Percentiles rank a stretch among this genome's conserved stretches.
phyloP scores from a whole-genome alignment of 805 yeast species.

The Metschnikowia lochheadii region DNA sequence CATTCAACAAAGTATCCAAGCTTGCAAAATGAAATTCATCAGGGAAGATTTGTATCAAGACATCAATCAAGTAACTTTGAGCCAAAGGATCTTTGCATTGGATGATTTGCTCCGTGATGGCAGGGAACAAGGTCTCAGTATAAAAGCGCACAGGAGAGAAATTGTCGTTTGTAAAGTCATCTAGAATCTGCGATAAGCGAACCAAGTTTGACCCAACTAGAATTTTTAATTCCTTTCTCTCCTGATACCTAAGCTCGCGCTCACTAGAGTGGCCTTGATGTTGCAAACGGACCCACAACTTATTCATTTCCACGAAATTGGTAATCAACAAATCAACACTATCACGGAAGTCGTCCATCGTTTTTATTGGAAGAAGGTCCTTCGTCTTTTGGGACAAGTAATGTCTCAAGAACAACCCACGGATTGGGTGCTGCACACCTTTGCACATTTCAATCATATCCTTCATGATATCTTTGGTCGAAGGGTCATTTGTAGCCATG shows the following conservation, averaged over 20 bases:
- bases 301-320: slow-evolving; percentile 96
- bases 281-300: slow-evolving; percentile 93
- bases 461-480: slow-evolving; percentile 79
- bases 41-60: slow-evolving; percentile 90
- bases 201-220: slow-evolving; percentile 91
- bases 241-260: slow-evolving; percentile 64
- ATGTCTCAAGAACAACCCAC: slow-evolving; percentile 88
- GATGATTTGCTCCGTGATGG: slow-evolving; percentile 80
- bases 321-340: slow-evolving; percentile 75
- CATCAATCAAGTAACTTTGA: slow-evolving; percentile 88
- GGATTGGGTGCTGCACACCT: slow-evolving; percentile 92
- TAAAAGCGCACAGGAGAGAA: slow-evolving; percentile 31
- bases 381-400: slow-evolving; percentile 83
- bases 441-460: slow-evolving; percentile 98
- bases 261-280: slow-evolving; percentile 93
- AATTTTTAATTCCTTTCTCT: slow-evolving; percentile 84
- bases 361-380: slow-evolving; percentile 49
- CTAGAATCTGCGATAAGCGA: slow-evolving; percentile 79
- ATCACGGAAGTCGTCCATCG: slow-evolving; percentile 47
- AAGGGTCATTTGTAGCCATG: slow-evolving; percentile 73
- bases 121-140: slow-evolving; percentile 63
- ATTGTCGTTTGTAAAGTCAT: slow-evolving; percentile 50
- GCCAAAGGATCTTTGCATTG: slow-evolving; percentile 92
- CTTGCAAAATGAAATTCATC: slow-evolving; percentile 84
- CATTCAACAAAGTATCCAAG: slow-evolving; percentile 55